Evolutionary conservation across 768 basidiomycete genomes (phyloP), one percentile per base, ranked within the genome.

Genomic region (Fistulinella prunicolor): DNA sequence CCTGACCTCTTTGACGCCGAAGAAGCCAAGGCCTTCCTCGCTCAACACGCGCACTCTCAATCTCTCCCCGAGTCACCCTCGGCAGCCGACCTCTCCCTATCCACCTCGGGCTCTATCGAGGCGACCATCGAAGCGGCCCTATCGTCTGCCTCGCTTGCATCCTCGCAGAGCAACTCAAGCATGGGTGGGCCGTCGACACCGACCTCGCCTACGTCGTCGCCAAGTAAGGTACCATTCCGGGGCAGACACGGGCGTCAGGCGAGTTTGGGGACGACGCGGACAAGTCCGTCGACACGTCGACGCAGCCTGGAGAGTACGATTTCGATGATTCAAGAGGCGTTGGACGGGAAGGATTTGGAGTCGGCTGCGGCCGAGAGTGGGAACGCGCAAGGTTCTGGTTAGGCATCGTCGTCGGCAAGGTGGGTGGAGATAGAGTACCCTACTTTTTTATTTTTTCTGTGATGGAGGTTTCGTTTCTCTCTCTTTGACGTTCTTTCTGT

Each of bases 271-370:
- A 97, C 95, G 55, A 97, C 94, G 26, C 49, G 61, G 82, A 95
- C 94, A 42, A 89, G 86, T 60, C 95, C 96, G 13, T 94, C 90
- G 66, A 98, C 86, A 42, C 74, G 96, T 55, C 75, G 95, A 69
- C 74, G 95, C 66, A 92, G 89, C 64, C 67, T 98, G 66, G 95
- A 97, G 75, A 94, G 88, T 65, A 98, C 96, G 44, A 93, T 94
- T 76, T 86, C 86, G 53, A 80, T 97, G 64, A 95, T 98, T 61
- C 86, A 94, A 69, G 91, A 92, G 57, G 95, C 89, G 6, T 83
- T 86, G 69, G 94, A 95, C 43, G 89, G 89, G 26, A 83, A 77
- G 58, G 77, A 75, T 28, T 55, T 66, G 37, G 75, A 77, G 32
- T n/a, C n/a, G n/a, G 12, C 12, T 19, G 4, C 4, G 17, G 10